A percentile compares a stretch with the other conserved stretches of the same genome.
These are phyloP conservation scores for Penicillium hordei DNA, from an alignment of 2,329 filamentous ascomycete genomes.

Conservation along the genomic window DNA sequence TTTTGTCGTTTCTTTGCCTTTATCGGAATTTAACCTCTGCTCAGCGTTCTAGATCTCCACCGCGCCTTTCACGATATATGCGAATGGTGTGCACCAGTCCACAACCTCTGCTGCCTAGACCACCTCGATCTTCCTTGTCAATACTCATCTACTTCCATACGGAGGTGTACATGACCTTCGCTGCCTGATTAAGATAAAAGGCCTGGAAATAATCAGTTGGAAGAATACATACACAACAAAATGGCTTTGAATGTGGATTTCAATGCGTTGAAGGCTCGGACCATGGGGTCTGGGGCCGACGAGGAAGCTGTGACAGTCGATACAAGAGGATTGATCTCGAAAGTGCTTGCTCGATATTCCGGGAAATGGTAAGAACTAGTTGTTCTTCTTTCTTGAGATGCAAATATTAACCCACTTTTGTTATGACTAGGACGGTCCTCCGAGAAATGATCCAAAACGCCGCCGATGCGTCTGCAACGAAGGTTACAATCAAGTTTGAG, in stretches of 20 bases:
- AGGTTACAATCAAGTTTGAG: conserved; percentile 88
- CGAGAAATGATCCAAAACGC: conserved; percentile 97
- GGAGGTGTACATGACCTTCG: neutral
- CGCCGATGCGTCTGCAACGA: conserved; percentile 90
- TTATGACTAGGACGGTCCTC: conserved; percentile 56
- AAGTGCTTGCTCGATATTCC: conserved; percentile 92
- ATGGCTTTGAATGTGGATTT: conserved; percentile 71
- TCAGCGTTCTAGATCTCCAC: neutral
- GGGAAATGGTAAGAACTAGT: conserved; percentile 77
- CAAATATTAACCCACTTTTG: conserved; percentile 15
- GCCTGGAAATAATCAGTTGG: neutral
- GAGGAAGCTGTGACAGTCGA: conserved; percentile 98
- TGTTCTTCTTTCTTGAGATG: neutral
- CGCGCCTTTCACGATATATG: neutral
- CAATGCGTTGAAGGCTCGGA: conserved; percentile 75
- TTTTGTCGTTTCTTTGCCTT: neutral
- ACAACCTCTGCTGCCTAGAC: neutral
- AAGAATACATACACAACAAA: conserved; percentile 10
- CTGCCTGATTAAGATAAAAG: neutral
- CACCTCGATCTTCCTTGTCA: neutral
- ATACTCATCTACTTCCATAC: neutral
- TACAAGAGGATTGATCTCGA: conserved; percentile 93
- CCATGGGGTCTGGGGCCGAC: conserved; percentile 79
- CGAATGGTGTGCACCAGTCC: neutral
- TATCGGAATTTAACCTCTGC: neutral